Conservation (phyloP, 78 protist genomes). For the Planoprotostelium fungivorum region DNA sequence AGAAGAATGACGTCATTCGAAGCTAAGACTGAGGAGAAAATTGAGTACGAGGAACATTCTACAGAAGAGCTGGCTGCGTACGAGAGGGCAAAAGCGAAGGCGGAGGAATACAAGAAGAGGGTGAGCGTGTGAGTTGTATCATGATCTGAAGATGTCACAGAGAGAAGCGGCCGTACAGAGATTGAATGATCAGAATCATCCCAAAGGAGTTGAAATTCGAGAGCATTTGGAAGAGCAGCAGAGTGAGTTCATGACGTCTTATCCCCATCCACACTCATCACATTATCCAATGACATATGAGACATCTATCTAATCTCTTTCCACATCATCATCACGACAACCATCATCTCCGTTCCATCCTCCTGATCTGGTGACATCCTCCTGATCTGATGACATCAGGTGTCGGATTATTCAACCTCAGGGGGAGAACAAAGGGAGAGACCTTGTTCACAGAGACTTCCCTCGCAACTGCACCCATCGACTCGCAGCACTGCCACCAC, state of each 20-base stretch:
- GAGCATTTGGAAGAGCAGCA: not conserved
- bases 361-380: not conserved
- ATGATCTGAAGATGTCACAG: not conserved
- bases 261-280: not conserved
- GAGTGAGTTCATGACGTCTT: too few species aligned
- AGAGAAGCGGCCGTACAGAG: not conserved
- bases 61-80: not conserved
- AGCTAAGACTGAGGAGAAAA: too few species aligned
- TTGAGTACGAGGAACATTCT: not conserved
- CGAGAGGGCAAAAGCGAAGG: not conserved
- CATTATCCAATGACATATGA: not conserved
- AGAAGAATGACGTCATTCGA: too few species aligned
- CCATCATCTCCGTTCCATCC: not conserved
- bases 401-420: not conserved
- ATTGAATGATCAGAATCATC: not conserved
- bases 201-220: not conserved
- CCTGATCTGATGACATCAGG: not conserved
- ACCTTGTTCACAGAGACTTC: not conserved
- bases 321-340: not conserved
- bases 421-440: not conserved
- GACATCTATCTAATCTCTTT: not conserved
- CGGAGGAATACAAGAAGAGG: not conserved
- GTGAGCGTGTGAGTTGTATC: not conserved
- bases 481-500: not conserved
- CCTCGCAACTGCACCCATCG: not conserved